Base-by-base conservation (phyloP, 805 yeast genomes). In the Pichia kluyveri region DNA sequence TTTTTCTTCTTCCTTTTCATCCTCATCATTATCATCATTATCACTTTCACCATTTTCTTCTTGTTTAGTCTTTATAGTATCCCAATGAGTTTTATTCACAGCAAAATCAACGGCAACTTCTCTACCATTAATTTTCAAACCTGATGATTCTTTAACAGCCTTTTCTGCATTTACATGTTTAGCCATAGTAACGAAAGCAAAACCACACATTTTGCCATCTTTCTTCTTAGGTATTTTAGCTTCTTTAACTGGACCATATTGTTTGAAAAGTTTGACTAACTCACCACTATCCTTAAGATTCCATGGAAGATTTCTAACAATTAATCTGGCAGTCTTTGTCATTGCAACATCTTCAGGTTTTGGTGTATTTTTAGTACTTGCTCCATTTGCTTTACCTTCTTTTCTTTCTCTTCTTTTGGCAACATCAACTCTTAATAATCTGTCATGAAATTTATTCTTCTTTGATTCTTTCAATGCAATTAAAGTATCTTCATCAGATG, bases 261-360 rank as follows among this genome's bases (percentile, higher is more conserved):
- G 80, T 49, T 74, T 67, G 61, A 93, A 93, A 8, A 80, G 60
- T 56, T 81, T 81, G 59, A 76, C 81, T 58, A 93, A 71, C 47
- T 77, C 80, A 5, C 79, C 79, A 5, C 95, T 83, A 51, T 83
- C 80, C 61, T 91, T 80, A 42, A 93, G 82, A 15, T 96, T 83
- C 99, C 99, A 93, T 12, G 99, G 99, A 65, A 93, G 76, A 63
- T 93, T 93, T 61, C 99, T 77, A 38, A 93, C 73, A 56, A 93
- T 89, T 50, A 93, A 70, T 56, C 96, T 79, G 3, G 98, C 90
- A 55, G 83, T 79, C 65, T 96, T 82, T 38, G 56, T 52, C 46
- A 61, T 38, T 1, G 58, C 59, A 36, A 47, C 45, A 18, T 55
- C 44, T 42, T 60, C 62, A 8, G 60, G 51, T 15, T 46, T 30